A percentile compares a stretch with the other conserved stretches of the same genome.
phyloP scores from a whole-genome alignment of 768 basidiomycete genomes.

The Tremella yokohamensis region DNA sequence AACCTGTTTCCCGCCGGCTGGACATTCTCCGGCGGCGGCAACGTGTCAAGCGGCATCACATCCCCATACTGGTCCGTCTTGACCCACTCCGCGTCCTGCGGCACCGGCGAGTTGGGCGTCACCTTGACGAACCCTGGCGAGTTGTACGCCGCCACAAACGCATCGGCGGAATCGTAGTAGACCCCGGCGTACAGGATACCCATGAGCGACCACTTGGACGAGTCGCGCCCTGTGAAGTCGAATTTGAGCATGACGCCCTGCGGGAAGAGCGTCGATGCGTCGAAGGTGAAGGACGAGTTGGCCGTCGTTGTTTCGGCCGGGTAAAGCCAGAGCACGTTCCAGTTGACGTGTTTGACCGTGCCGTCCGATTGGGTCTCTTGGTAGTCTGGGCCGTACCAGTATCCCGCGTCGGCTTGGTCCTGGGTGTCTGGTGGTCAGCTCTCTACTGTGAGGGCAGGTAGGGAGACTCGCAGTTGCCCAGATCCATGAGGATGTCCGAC shows the following conservation, averaged over 20 bases:
- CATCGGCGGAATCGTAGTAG: conserved; percentile 56
- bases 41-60: conserved; percentile 59
- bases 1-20: conserved; percentile 60
- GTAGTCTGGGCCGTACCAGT: conserved; percentile 42
- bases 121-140: conserved; percentile 55
- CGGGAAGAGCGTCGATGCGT: conserved; percentile 48
- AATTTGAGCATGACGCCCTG: conserved; percentile 50
- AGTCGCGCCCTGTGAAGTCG: conserved; percentile 59
- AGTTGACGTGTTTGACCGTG: conserved; percentile 27
- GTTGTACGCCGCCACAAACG: conserved; percentile 58
- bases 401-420: conserved; percentile 17
- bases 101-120: conserved; percentile 49
- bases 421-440: conserved; percentile 5
- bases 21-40: conserved; percentile 63
- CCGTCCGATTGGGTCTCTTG: conserved; percentile 32
- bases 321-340: conserved; percentile 34
- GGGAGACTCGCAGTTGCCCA: conserved; percentile 26
- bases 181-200: conserved; percentile 64
- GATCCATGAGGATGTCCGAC: conserved; percentile 39
- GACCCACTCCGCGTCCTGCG: conserved; percentile 40
- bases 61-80: conserved; percentile 54
- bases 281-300: conserved; percentile 54
- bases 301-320: conserved; percentile 52
- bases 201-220: conserved; percentile 57
- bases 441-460: not conserved